Evolutionary conservation across 805 yeast species (phyloP).

Genomic region (Kodamaea nitidulidarum): DNA sequence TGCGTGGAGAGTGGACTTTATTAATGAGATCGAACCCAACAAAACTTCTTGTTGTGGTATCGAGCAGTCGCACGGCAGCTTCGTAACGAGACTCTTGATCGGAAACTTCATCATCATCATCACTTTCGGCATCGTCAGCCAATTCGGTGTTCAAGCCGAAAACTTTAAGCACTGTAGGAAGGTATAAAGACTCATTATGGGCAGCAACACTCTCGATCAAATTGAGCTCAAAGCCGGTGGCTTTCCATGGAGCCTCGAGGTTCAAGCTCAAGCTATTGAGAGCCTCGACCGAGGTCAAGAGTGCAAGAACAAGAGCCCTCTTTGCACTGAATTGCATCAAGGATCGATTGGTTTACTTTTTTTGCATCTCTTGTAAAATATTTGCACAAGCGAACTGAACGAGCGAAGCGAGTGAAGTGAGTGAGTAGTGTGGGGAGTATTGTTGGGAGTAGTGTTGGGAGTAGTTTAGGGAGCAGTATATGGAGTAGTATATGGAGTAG

Average conservation of each 20-base stretch:
- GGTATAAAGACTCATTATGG: conserved; percentile 33
- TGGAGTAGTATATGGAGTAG: no score
- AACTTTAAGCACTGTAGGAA: conserved; percentile 18
- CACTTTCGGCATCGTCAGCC: conserved; percentile 5
- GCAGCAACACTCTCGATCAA: conserved; percentile 41
- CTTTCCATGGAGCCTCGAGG: conserved; percentile 37
- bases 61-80: conserved; percentile 3
- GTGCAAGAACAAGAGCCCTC: not conserved
- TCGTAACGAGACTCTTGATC: conserved; percentile 9
- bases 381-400: no score
- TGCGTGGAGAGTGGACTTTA: conserved; percentile 53
- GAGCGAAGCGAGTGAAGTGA: no score
- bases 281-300: not conserved
- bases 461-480: no score
- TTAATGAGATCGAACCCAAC: conserved; percentile 44
- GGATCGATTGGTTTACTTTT: no score
- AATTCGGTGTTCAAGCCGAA: conserved; percentile 12
- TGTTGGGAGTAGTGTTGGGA: no score
- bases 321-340: not conserved
- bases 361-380: no score
- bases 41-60: conserved; percentile 17
- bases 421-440: no score
- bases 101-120: conserved; percentile 1
- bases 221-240: conserved; percentile 39
- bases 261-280: conserved; percentile 14